Percentiles rank a stretch among this genome's conserved stretches.
Conservation (phyloP, 495 filamentous ascomycete genomes). For the Aspergillus saccharolyticus region DNA sequence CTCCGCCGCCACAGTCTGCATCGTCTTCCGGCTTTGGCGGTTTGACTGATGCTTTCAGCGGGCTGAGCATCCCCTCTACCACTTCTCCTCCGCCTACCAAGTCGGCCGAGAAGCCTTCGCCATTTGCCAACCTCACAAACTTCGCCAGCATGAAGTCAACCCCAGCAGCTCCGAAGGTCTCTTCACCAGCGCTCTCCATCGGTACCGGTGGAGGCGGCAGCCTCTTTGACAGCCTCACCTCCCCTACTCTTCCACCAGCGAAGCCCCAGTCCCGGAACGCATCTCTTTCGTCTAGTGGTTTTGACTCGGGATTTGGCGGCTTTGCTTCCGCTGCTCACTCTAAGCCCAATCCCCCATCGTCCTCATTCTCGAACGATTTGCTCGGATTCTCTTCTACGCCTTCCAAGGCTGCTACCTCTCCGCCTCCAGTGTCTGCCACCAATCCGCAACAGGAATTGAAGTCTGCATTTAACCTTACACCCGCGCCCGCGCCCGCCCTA, state of each 20-base stretch:
- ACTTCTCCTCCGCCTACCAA: conserved; percentile 49
- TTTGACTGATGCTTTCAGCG: conserved; percentile 82
- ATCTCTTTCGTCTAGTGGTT: conserved; percentile 45
- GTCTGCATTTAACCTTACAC: conserved; percentile 75
- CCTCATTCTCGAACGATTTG: conserved; percentile 56
- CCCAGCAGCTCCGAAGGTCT: conserved; percentile 47
- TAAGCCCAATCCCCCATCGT: conserved; percentile 41
- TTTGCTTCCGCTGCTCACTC: conserved; percentile 39
- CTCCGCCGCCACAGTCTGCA: conserved; percentile 42
- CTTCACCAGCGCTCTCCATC: conserved; percentile 49
- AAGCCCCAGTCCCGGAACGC: conserved; percentile 40
- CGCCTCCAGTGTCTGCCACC: conserved; percentile 37
- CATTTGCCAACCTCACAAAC: conserved; percentile 69
- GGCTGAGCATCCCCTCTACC: conserved; percentile 64
- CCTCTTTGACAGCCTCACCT: conserved; percentile 74
- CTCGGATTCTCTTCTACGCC: conserved; percentile 68
- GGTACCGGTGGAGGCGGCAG: conserved; percentile 62
- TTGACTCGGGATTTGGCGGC: conserved; percentile 48
- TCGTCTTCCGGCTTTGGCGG: conserved; percentile 60
- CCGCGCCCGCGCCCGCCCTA: conserved; percentile 42
- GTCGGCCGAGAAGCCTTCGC: conserved; percentile 52
- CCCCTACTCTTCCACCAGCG: conserved; percentile 44
- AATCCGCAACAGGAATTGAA: conserved; percentile 38
- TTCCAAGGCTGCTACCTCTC: conserved; percentile 32
- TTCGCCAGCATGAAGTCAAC: conserved; percentile 54